These are phyloP conservation scores for Colletotrichum lentis DNA, from an alignment of 2,329 filamentous ascomycete species.

Conservation along the genomic window DNA sequence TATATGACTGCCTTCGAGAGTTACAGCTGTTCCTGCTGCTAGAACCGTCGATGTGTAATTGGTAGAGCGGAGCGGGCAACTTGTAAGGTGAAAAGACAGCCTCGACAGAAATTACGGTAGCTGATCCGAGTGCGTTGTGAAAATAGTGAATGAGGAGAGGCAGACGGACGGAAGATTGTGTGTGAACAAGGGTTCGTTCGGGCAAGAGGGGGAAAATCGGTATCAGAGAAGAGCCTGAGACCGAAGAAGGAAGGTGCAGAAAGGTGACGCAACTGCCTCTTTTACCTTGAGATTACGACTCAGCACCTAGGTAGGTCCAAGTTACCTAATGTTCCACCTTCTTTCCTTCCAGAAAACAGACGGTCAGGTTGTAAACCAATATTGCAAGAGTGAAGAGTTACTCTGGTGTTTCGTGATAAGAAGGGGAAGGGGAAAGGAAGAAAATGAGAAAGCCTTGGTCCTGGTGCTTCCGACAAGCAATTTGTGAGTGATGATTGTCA, in stretches of 20 bases:
- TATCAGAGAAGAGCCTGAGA: too few species aligned
- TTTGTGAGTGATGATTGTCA: not conserved
- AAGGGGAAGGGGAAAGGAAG: not conserved
- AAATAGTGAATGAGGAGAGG: too few species aligned
- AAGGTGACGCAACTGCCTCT: not conserved
- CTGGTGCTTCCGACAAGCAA: too few species aligned
- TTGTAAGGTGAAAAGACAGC: not conserved
- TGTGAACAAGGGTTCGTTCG: too few species aligned
- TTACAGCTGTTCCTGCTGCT: not conserved
- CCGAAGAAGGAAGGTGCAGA: not conserved
- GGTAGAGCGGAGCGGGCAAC: too few species aligned
- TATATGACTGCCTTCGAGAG: not conserved
- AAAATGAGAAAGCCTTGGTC: not conserved
- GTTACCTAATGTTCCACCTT: not conserved
- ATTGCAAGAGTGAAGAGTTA: not conserved
- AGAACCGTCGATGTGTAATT: not conserved
- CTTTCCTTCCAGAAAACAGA: not conserved
- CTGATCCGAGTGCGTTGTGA: not conserved
- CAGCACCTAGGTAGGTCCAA: not conserved
- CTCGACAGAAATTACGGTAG: not conserved
- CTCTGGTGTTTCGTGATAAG: not conserved
- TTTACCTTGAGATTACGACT: not conserved
- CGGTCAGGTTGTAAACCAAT: not conserved
- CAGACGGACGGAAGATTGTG: not conserved
- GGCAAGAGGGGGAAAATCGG: not conserved